These are phyloP conservation scores for Ophiostoma montium DNA, from an alignment of 2,329 filamentous ascomycete species.

Conservation along the genomic window DNA sequence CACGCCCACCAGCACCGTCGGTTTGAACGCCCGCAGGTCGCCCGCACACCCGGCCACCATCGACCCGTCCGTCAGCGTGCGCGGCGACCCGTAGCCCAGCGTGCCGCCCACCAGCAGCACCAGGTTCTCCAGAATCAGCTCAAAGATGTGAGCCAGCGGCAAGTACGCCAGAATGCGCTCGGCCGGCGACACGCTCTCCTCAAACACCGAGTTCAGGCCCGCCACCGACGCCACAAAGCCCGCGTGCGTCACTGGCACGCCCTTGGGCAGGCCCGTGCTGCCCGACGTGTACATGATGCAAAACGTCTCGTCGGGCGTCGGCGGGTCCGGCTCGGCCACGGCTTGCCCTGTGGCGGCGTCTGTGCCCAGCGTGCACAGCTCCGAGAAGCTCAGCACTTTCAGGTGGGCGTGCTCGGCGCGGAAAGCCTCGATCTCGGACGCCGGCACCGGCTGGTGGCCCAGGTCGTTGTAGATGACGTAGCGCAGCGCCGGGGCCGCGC, in stretches of 20 bases:
- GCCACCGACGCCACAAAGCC: conserved; percentile 71
- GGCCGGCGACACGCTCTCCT: conserved; percentile 59
- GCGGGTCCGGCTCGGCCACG: conserved; percentile 50
- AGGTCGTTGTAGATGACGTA: conserved; percentile 49
- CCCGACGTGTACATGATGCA: conserved; percentile 84
- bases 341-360: conserved; percentile 54
- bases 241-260: conserved; percentile 68
- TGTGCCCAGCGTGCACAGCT: conserved; percentile 43
- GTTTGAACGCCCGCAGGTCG: conserved; percentile 83
- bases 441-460: conserved; percentile 34
- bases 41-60: conserved; percentile 73
- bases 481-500: conserved; percentile 40
- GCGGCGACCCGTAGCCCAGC: conserved; percentile 83
- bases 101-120: conserved; percentile 80
- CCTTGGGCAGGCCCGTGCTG: conserved; percentile 79
- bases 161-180: conserved; percentile 83
- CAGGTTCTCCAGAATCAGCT: conserved; percentile 89
- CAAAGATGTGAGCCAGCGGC: conserved; percentile 88
- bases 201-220: conserved; percentile 66
- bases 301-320: conserved; percentile 62
- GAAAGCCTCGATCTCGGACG: conserved; percentile 40
- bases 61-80: conserved; percentile 73
- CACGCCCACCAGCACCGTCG: conserved; percentile 84
- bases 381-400: conserved; percentile 38
- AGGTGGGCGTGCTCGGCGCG: conserved; percentile 40